A percentile compares a stretch with the other conserved stretches of the same genome.
Evolutionary conservation across 2,329 filamentous ascomycete genomes (phyloP).

Genomic region (Furcasterigmium furcatum): DNA sequence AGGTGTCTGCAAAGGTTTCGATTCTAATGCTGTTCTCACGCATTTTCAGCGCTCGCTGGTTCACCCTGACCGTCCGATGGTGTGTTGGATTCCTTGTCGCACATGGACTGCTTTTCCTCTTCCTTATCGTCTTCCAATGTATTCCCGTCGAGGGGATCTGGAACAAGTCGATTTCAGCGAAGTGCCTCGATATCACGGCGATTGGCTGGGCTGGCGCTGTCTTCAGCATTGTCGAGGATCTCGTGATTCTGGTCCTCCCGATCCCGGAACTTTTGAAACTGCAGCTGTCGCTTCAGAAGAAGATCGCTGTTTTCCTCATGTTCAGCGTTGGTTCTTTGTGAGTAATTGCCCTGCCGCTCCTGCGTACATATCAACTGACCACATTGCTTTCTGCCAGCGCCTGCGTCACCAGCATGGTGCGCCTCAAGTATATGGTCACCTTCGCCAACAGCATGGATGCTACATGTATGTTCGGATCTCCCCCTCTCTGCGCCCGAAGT

Average conservation of each 20-base stretch:
- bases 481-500: not conserved
- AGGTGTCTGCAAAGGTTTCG: slow-evolving; percentile 17
- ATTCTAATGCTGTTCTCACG: slow-evolving; percentile 18
- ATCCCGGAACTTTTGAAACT: slow-evolving; percentile 11
- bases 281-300: slow-evolving; percentile 6
- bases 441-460: slow-evolving; percentile 7
- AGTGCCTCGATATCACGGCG: slow-evolving; percentile 6
- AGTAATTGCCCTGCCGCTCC: not conserved
- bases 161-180: slow-evolving; percentile 6
- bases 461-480: slow-evolving; percentile 2
- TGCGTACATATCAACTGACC: not conserved
- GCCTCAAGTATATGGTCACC: slow-evolving; percentile 10
- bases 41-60: slow-evolving; percentile 11
- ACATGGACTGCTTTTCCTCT: slow-evolving; percentile 13
- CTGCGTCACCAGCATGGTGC: slow-evolving; percentile 13
- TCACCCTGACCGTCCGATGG: slow-evolving; percentile 4
- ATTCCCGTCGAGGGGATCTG: slow-evolving; percentile 11
- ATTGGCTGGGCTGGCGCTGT: slow-evolving; percentile 8
- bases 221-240: slow-evolving; percentile 12
- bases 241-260: slow-evolving; percentile 10
- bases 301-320: slow-evolving; percentile 8
- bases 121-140: slow-evolving; percentile 16
- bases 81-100: slow-evolving; percentile 8
- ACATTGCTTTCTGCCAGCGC: slow-evolving; percentile 4
- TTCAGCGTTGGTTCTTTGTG: slow-evolving; percentile 13